phyloP scores from a whole-genome alignment of 208 protist species.

The Crithidia acanthocephali region DNA sequence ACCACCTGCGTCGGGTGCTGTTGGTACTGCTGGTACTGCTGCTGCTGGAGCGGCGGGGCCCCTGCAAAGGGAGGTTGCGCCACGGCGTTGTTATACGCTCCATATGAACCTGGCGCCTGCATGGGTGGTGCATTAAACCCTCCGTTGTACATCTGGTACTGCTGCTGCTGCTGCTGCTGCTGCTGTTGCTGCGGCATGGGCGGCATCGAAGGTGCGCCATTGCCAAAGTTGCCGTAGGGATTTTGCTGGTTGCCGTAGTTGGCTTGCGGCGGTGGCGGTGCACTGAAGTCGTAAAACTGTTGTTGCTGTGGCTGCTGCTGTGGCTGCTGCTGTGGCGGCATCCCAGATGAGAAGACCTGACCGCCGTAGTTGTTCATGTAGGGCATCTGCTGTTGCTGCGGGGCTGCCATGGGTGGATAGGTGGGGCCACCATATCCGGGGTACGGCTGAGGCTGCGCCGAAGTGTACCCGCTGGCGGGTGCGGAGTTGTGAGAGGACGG shows the following conservation, averaged over 20 bases:
- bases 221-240: neutral
- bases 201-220: neutral
- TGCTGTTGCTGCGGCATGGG: too few relatives aligned
- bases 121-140: constrained; percentile 1
- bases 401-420: neutral
- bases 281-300: constrained; percentile 14
- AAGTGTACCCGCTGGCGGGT: constrained; percentile 4
- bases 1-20: constrained; percentile 1
- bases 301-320: constrained; percentile 9
- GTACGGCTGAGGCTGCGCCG: constrained; percentile 12
- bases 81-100: neutral
- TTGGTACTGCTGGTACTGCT: constrained; percentile 14
- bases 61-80: neutral
- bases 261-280: neutral
- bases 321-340: neutral
- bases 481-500: neutral
- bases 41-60: neutral
- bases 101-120: neutral
- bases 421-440: neutral
- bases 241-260: neutral
- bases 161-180: constrained; percentile 20
- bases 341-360: constrained; percentile 4
- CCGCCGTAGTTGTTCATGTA: constrained; percentile 1
- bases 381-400: neutral
- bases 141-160: neutral